These are phyloP conservation scores for Scortechinia acanthostroma DNA, from an alignment of 2,329 filamentous ascomycete species.

Conservation along the genomic window DNA sequence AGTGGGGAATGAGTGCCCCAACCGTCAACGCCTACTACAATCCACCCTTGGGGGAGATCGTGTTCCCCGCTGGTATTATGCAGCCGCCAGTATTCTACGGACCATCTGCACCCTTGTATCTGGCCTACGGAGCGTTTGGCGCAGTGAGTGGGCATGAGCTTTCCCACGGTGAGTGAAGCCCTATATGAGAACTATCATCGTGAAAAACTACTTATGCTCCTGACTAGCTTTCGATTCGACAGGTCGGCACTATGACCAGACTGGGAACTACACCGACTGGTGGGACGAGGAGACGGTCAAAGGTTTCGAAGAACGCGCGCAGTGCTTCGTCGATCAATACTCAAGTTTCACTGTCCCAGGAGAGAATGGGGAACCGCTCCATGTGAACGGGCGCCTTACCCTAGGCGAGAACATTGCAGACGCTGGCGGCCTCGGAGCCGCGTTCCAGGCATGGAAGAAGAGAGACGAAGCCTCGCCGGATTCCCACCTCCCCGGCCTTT, in stretches of 20 bases:
- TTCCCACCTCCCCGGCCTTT: constrained; percentile 48
- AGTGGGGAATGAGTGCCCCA: constrained; percentile 52
- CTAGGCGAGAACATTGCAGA: constrained; percentile 69
- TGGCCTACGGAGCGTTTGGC: constrained; percentile 61
- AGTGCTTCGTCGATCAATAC: constrained; percentile 67
- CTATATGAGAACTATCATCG: neutral
- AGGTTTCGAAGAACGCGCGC: constrained; percentile 46
- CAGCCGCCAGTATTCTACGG: constrained; percentile 60
- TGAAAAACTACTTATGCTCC: constrained; percentile 6
- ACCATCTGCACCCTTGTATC: constrained; percentile 54
- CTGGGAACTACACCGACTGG: constrained; percentile 60
- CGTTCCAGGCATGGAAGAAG: constrained; percentile 60
- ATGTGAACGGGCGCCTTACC: constrained; percentile 57
- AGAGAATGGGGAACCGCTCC: constrained; percentile 43
- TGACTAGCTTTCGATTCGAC: constrained; percentile 52
- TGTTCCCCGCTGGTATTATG: constrained; percentile 65
- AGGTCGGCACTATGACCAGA: constrained; percentile 57
- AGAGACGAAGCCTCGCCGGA: constrained; percentile 41
- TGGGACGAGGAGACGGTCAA: constrained; percentile 53
- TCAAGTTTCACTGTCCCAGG: constrained; percentile 48
- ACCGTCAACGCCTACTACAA: constrained; percentile 65
- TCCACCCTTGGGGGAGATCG: constrained; percentile 58
- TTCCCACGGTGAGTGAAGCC: constrained; percentile 32
- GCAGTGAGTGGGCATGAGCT: constrained; percentile 64
- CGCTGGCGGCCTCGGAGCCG: constrained; percentile 55